phyloP scores from a whole-genome alignment of 352 stramenopile species.

The Pythium folliculosum region DNA sequence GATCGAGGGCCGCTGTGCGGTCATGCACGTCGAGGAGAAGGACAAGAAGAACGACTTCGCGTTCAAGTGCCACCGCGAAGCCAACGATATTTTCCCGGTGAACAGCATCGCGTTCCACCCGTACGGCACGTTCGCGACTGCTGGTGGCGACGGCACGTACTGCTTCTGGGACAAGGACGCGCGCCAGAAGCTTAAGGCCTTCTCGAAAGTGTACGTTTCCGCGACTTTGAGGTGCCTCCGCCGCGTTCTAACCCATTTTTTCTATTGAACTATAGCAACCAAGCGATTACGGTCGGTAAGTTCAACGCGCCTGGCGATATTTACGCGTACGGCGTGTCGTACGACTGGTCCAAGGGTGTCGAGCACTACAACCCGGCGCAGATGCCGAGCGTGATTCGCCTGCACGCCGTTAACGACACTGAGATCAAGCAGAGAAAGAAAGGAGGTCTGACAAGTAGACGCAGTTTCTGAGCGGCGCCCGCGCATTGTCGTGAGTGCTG shows the following conservation, averaged over 20 bases:
- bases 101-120: slow-evolving; percentile 91
- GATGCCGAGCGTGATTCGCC: slow-evolving; percentile 91
- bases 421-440: slow-evolving; percentile 97
- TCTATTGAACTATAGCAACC: slow-evolving; percentile 51
- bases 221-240: background rate
- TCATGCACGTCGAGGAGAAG: slow-evolving; percentile 90
- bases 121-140: slow-evolving; percentile 95
- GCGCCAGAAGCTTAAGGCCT: slow-evolving; percentile 95
- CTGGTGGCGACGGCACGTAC: slow-evolving; percentile 94
- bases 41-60: slow-evolving; percentile 88
- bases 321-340: slow-evolving; percentile 96
- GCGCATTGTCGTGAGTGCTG: slow-evolving; percentile 9
- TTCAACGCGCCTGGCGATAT: slow-evolving; percentile 95
- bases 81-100: slow-evolving; percentile 85
- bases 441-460: slow-evolving; percentile 43
- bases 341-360: slow-evolving; percentile 96
- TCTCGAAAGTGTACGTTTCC: slow-evolving; percentile 65
- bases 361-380: slow-evolving; percentile 83
- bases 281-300: slow-evolving; percentile 89
- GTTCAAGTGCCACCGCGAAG: slow-evolving; percentile 93
- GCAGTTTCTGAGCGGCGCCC: slow-evolving; percentile 19
- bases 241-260: background rate
- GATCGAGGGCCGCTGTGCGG: slow-evolving; percentile 90
- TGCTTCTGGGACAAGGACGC: slow-evolving; percentile 99
- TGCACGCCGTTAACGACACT: slow-evolving; percentile 91